phyloP scores from a whole-genome alignment of 2,329 filamentous ascomycete genomes.

The Tolypocladium guangdongense region DNA sequence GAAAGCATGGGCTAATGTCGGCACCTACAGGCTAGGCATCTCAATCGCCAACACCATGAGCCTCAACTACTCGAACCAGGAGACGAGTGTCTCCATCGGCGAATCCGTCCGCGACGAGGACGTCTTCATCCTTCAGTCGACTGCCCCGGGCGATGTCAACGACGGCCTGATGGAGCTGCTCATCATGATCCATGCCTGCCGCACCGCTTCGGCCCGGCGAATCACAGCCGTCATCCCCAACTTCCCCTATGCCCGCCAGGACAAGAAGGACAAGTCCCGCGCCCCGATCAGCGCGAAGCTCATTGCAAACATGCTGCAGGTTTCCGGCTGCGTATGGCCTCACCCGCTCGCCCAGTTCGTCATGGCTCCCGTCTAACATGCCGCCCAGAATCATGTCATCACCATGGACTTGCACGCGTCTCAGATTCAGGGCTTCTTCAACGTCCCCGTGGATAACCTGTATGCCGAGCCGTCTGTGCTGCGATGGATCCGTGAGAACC shows the following conservation, averaged over 20 bases:
- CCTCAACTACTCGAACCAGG: slow-evolving; percentile 77
- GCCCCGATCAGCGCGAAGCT: slow-evolving; percentile 95
- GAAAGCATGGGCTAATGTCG: slow-evolving; percentile 10
- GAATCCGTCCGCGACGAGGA: slow-evolving; percentile 96
- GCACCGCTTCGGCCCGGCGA: slow-evolving; percentile 58
- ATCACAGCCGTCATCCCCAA: slow-evolving; percentile 95
- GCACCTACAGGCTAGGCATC: slow-evolving; percentile 52
- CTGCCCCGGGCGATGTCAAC: slow-evolving; percentile 91
- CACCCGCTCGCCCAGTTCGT: background rate
- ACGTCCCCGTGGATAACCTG: slow-evolving; percentile 63
- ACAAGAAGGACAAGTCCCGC: slow-evolving; percentile 90
- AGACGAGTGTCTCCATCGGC: slow-evolving; percentile 85
- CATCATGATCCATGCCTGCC: slow-evolving; percentile 95
- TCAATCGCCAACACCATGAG: slow-evolving; percentile 70
- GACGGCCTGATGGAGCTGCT: slow-evolving; percentile 96
- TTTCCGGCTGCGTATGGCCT: slow-evolving; percentile 59
- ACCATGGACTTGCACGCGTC: slow-evolving; percentile 94
- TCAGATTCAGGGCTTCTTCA: slow-evolving; percentile 95
- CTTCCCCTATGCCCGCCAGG: slow-evolving; percentile 92
- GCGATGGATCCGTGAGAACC: slow-evolving; percentile 82
- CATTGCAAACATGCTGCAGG: slow-evolving; percentile 96
- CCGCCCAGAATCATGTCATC: slow-evolving; percentile 49
- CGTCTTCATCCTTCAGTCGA: slow-evolving; percentile 95
- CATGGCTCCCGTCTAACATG: background rate
- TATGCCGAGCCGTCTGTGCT: slow-evolving; percentile 91